These are phyloP conservation scores for Apophysomyces elegans DNA, from an alignment of 371 early-diverging fungal genomes.

Conservation along the genomic window DNA sequence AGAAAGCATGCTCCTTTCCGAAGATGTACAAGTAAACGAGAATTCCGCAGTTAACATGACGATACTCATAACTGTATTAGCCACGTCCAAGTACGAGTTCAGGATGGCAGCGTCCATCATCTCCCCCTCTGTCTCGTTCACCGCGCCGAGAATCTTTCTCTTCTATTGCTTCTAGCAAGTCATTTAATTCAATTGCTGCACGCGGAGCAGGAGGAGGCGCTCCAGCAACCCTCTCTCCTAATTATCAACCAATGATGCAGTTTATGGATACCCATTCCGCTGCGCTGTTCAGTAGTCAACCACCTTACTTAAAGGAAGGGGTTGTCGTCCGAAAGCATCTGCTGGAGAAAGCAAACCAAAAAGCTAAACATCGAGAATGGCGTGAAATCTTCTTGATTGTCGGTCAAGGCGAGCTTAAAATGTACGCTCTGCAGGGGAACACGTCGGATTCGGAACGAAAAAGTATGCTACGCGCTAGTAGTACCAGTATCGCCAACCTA, in stretches of 20 bases:
- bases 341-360: constrained; percentile 70
- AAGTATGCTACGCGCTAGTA: constrained; percentile 33
- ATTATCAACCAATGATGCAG: constrained; percentile 27
- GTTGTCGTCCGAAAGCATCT: constrained; percentile 83
- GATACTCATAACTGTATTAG: background rate
- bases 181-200: constrained; percentile 14
- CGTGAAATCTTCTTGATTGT: constrained; percentile 74
- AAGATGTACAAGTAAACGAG: constrained; percentile 13
- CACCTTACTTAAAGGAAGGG: constrained; percentile 65
- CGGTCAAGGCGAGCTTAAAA: constrained; percentile 72
- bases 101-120: constrained; percentile 18
- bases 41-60: background rate
- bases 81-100: constrained; percentile 27
- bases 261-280: constrained; percentile 13
- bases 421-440: constrained; percentile 59
- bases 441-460: constrained; percentile 27
- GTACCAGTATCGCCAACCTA: constrained; percentile 37
- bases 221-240: constrained; percentile 18
- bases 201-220: constrained; percentile 13
- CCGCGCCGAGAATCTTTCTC: constrained; percentile 28
- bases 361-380: constrained; percentile 83
- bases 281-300: constrained; percentile 18
- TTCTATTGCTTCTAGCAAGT: constrained; percentile 22
- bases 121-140: constrained; percentile 19
- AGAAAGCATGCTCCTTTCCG: constrained; percentile 24